Percentiles rank a stretch among this genome's conserved stretches.
These are phyloP conservation scores for Quercus gilva DNA, from an alignment of 306 rosid species.

Conservation along the genomic window DNA sequence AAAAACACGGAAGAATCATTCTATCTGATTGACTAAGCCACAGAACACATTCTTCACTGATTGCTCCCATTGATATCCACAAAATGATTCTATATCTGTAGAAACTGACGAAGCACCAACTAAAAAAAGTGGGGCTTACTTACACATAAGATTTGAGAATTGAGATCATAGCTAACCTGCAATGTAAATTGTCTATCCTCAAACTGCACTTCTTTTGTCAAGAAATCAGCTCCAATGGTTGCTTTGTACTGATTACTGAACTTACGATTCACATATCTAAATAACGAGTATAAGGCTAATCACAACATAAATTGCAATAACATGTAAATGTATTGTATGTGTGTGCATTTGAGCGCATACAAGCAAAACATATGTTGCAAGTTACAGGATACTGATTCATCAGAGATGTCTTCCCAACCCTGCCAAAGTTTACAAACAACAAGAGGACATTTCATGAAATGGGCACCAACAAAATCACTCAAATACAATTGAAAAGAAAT, in stretches of 20 bases:
- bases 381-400: conserved; percentile 51
- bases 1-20: background rate
- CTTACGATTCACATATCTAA: conserved; percentile 59
- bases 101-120: too few relatives aligned
- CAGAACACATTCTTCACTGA: background rate
- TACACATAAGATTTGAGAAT: background rate
- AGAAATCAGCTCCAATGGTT: conserved; percentile 65
- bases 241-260: conserved; percentile 67
- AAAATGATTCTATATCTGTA: too few relatives aligned
- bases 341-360: background rate
- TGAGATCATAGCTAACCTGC: conserved; percentile 25
- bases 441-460: background rate
- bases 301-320: background rate
- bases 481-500: background rate
- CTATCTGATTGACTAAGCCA: background rate
- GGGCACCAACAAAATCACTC: background rate
- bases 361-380: background rate
- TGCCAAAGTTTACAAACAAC: conserved; percentile 20
- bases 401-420: conserved; percentile 66
- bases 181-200: conserved; percentile 58
- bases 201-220: conserved; percentile 62
- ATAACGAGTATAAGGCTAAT: background rate
- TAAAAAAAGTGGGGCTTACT: too few relatives aligned
- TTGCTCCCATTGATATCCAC: background rate
- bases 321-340: background rate